Evolutionary conservation across 495 filamentous ascomycete genomes (phyloP), one percentile per base, ranked within the genome.

Genomic region (Xylaria intraflava): DNA sequence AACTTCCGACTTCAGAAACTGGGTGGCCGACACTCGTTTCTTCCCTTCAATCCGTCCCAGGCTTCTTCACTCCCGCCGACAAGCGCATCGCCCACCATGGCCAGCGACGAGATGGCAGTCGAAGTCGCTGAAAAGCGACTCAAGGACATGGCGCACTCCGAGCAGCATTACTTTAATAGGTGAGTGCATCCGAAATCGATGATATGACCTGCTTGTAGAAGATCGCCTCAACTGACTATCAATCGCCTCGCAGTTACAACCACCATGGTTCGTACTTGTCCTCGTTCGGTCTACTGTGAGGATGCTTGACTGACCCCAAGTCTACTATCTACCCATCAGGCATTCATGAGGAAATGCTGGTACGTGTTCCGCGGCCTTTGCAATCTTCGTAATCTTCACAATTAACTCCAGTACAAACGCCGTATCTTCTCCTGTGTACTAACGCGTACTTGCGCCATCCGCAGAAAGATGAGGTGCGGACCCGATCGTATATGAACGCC

Each of bases 161-260:
- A 96, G 75, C 86, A 89, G 62, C 90, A 94, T 70, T 96, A 96
- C 75, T 96, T 96, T 78, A 96, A 94, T 69, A 93, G 89, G 89
- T 90, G 72, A 61, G 82, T 65, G 46, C 53, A n/a, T 5, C 51
- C 36, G 11, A 41, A 35, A 20, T n/a, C 40, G 24, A 50, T 51
- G 45, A 45, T 19, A 56, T 41, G 43, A 33, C 12, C 42, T 7
- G 7, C 24, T 20, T 29, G n/a, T 16, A 7, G 3, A 16, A 53
- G 51, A 47, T 39, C 30, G n/a, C 44, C 52, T 33, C 26, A 41
- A 36, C 65, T 70, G 49, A 68, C 58, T 51, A 42, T 51, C 63
- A 23, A 12, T 31, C 11, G 35, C 30, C 24, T 38, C 12, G 62
- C 68, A 94, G 89, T 70, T 96, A 96, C 66, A 93, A 96, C 69